These are phyloP conservation scores for Brassica napus DNA, from an alignment of 345 rosid genomes.

Conservation along the genomic window Da-Ae NC_063434.1:15576001-15576500, in stretches of 20 bases:
- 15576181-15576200: slow-evolving; percentile 92
- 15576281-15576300: slow-evolving; percentile 98
- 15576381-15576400: slow-evolving; percentile 94
- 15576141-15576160: background rate
- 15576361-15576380: slow-evolving; percentile 64
- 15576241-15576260: slow-evolving; percentile 90
- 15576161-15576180: slow-evolving; percentile 37
- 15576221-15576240: slow-evolving; percentile 93
- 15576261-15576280: slow-evolving; percentile 97
- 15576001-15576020: slow-evolving; percentile 93
- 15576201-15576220: slow-evolving; percentile 98
- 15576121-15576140: background rate
- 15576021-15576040: slow-evolving; percentile 70
- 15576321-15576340: background rate
- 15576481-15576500: no score
- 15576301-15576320: background rate
- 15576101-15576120: no score
- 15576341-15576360: background rate
- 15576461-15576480: background rate
- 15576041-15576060: slow-evolving; percentile 96
- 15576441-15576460: slow-evolving; percentile 9
- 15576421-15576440: slow-evolving; percentile 61
- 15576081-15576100: slow-evolving; percentile 53
- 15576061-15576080: slow-evolving; percentile 93
- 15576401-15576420: slow-evolving; percentile 94